phyloP scores from a whole-genome alignment of 148 eudicot species.

The Vaccinium corymbosum region DNA sequence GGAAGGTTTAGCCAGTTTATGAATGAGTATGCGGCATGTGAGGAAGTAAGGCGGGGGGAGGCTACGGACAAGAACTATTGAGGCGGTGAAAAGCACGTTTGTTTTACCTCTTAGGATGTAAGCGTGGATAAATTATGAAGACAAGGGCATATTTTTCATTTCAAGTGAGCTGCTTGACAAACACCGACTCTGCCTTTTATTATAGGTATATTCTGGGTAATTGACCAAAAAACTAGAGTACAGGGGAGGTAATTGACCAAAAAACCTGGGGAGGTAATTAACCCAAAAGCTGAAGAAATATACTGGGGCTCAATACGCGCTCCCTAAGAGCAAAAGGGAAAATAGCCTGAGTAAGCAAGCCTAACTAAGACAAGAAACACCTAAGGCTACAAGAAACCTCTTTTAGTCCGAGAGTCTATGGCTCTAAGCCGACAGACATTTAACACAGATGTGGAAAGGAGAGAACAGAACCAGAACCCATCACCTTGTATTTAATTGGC shows the following conservation, averaged over 20 bases:
- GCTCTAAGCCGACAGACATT: not conserved
- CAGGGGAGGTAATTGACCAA: not conserved
- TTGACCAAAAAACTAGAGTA: no score
- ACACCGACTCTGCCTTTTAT: no score
- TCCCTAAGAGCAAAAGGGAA: not conserved
- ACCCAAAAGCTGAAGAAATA: not conserved
- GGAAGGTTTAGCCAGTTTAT: no score
- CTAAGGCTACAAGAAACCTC: not conserved
- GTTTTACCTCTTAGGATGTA: no score
- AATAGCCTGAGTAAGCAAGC: not conserved
- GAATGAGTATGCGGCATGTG: no score
- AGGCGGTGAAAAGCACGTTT: no score
- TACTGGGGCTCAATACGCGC: not conserved
- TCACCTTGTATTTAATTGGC: not conserved
- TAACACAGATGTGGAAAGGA: not conserved
- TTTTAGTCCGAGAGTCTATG: not conserved
- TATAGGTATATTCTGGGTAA: no score
- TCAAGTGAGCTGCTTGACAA: no score
- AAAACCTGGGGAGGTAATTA: not conserved
- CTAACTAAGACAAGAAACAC: not conserved
- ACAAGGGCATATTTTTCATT: no score
- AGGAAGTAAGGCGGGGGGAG: no score
- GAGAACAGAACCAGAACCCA: not conserved
- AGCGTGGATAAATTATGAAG: no score
- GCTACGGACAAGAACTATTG: no score